Base-by-base conservation (phyloP, 305 asterid genomes). In the Fraxinus paxiana region DNA sequence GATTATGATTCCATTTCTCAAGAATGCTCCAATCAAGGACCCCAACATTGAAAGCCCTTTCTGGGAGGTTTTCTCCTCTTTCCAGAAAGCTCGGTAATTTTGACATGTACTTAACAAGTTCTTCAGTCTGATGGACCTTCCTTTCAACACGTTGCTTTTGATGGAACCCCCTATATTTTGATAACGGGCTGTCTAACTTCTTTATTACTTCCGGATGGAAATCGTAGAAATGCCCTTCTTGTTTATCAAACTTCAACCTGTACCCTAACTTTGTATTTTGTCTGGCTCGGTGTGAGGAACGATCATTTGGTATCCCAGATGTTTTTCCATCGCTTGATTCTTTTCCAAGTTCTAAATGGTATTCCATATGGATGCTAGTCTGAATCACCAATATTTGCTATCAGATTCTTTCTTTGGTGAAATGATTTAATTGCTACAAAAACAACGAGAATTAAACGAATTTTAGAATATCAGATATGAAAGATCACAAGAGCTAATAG, bases 61-160 rank as follows among this genome's bases (percentile, higher is more conserved):
- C 95, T 82, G 87, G 82, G 43, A 80, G 75, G 33, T 84, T 81
- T 80, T 83, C 89, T 74, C 92, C 97, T 65, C 77, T 88, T 86
- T 92, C 93, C 81, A 93, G 87, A 82, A 86, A 93, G 77, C 75
- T 83, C 3, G 97, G 97, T 82, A 93, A 90, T 84, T 86, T 88
- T n/a, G 97, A 92, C 97, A 93, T 93, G 91, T 90, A 88, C 85
- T 89, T 88, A 18, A 93, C 93, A 43, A 92, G 87, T 86, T 93
- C 97, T 82, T 90, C 95, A 61, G 85, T 87, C 65, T 85, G 80
- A 41, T 34, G 72, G 0, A 34, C 79, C 77, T 78, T 88, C 67
- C 65, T 77, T 74, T 83, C 84, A 9, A 24, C 82, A 8, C 41
- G 82, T 38, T 88, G 86, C 84, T 87, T 91, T 77, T 75, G 77